Evolutionary conservation across 2,329 filamentous ascomycete species (phyloP).

Genomic region (Fusarium sp.): DNA sequence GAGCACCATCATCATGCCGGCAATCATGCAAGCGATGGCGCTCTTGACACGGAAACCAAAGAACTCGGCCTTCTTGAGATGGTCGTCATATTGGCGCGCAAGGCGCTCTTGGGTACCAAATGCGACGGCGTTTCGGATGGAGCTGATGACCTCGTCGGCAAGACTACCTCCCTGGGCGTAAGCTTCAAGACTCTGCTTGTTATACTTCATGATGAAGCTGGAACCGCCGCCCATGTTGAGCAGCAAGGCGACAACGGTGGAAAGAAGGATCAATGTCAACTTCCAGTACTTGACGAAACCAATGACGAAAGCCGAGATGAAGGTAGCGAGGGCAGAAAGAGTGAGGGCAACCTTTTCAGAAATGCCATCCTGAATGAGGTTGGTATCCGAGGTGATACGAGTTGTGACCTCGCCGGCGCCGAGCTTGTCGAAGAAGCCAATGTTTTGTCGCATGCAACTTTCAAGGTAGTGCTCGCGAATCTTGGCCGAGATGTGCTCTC

Average conservation of each 20-base stretch:
- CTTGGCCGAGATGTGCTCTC: slow-evolving; percentile 81
- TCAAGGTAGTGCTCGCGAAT: slow-evolving; percentile 86
- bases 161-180: slow-evolving; percentile 89
- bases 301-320: slow-evolving; percentile 89
- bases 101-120: slow-evolving; percentile 94
- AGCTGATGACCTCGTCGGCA: slow-evolving; percentile 94
- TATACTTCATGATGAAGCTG: slow-evolving; percentile 81
- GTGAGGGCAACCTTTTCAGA: slow-evolving; percentile 89
- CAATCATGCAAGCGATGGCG: slow-evolving; percentile 81
- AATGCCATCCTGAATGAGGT: slow-evolving; percentile 92
- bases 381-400: slow-evolving; percentile 93
- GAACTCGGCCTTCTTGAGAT: slow-evolving; percentile 77
- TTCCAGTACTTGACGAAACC: slow-evolving; percentile 95
- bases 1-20: slow-evolving; percentile 82
- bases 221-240: slow-evolving; percentile 80
- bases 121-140: slow-evolving; percentile 89
- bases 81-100: slow-evolving; percentile 84
- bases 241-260: slow-evolving; percentile 83
- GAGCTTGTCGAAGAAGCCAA: slow-evolving; percentile 92
- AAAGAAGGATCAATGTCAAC: slow-evolving; percentile 86
- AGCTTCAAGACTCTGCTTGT: slow-evolving; percentile 79
- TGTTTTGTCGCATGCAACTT: slow-evolving; percentile 87
- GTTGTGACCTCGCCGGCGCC: slow-evolving; percentile 95
- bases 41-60: slow-evolving; percentile 82
- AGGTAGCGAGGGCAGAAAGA: slow-evolving; percentile 80